Evolutionary conservation across 2,329 filamentous ascomycete species (phyloP).

Genomic region (Ascocoryne sarcoides): DNA sequence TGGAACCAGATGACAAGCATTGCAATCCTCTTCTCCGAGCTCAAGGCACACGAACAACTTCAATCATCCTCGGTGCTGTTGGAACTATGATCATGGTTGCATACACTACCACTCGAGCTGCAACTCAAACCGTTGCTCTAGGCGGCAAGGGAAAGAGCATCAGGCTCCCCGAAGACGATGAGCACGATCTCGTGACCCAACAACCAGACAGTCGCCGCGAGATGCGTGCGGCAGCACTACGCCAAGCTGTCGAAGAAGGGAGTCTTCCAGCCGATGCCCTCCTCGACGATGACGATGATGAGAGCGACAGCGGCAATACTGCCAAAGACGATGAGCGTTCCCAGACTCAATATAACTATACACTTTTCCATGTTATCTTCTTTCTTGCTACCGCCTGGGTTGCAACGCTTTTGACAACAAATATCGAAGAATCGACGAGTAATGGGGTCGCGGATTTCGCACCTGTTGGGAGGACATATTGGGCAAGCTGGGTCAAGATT

Average conservation of each 20-base stretch:
- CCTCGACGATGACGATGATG: slow-evolving; percentile 60
- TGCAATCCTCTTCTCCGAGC: slow-evolving; percentile 90
- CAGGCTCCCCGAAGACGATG: slow-evolving; percentile 59
- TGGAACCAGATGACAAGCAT: slow-evolving; percentile 90
- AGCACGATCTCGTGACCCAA: slow-evolving; percentile 81
- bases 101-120: slow-evolving; percentile 93
- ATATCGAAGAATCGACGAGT: slow-evolving; percentile 55
- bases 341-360: slow-evolving; percentile 91
- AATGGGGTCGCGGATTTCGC: slow-evolving; percentile 68
- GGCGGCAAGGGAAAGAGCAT: slow-evolving; percentile 54
- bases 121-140: slow-evolving; percentile 77
- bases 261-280: slow-evolving; percentile 86
- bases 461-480: slow-evolving; percentile 88
- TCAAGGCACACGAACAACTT: slow-evolving; percentile 80
- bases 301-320: slow-evolving; percentile 45
- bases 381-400: slow-evolving; percentile 95
- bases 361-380: slow-evolving; percentile 95
- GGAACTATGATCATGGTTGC: slow-evolving; percentile 95
- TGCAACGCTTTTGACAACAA: slow-evolving; percentile 78
- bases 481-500: slow-evolving; percentile 99
- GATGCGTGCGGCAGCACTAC: slow-evolving; percentile 87
- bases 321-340: slow-evolving; percentile 80
- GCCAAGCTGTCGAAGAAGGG: slow-evolving; percentile 85
- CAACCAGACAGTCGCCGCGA: slow-evolving; percentile 73
- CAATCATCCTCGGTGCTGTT: slow-evolving; percentile 84